A percentile compares a stretch with the other conserved stretches of the same genome.
Evolutionary conservation across 1,139 yeast species (phyloP).

Genomic region (Pichia cactophila): DNA sequence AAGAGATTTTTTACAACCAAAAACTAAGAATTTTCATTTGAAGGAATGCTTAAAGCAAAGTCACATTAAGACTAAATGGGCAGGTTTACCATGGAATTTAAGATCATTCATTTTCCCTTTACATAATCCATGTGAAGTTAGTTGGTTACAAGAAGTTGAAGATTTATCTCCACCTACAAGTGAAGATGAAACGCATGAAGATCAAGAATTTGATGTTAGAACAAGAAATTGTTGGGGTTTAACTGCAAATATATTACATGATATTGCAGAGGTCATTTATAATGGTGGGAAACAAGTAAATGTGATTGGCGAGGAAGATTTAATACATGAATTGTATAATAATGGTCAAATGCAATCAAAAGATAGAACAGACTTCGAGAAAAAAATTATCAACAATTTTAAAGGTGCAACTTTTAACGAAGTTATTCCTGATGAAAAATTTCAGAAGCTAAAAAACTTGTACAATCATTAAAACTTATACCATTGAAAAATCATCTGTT

Average conservation of each 20-base stretch:
- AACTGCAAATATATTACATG: slow-evolving; percentile 80
- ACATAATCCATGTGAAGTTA: slow-evolving; percentile 44
- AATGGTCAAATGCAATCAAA: slow-evolving; percentile 34
- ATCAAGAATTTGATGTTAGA: slow-evolving; percentile 28
- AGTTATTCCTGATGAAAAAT: slow-evolving; percentile 41
- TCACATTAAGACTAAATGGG: slow-evolving; percentile 48
- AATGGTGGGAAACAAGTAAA: slow-evolving; percentile 27
- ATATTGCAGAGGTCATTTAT: slow-evolving; percentile 54
- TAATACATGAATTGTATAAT: slow-evolving; percentile 48
- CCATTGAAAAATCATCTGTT: too few species aligned
- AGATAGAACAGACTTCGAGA: slow-evolving; percentile 35
- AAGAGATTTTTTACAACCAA: slow-evolving; percentile 45
- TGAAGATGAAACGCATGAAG: slow-evolving; percentile 35
- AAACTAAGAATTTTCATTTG: slow-evolving; percentile 29
- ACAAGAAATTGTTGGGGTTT: slow-evolving; percentile 81
- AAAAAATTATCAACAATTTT: slow-evolving; percentile 32
- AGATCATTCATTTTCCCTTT: slow-evolving; percentile 57
- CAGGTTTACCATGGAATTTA: slow-evolving; percentile 59
- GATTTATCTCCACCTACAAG: slow-evolving; percentile 54
- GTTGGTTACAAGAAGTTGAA: slow-evolving; percentile 54
- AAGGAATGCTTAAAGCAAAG: slow-evolving; percentile 42
- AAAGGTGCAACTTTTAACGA: slow-evolving; percentile 43
- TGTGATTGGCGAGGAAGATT: slow-evolving; percentile 56
- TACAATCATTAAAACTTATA: slow-evolving; percentile 22
- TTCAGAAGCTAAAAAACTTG: slow-evolving; percentile 34